Conservation (phyloP, 805 yeast species). For the Scheffersomyces coipomensis region DNA sequence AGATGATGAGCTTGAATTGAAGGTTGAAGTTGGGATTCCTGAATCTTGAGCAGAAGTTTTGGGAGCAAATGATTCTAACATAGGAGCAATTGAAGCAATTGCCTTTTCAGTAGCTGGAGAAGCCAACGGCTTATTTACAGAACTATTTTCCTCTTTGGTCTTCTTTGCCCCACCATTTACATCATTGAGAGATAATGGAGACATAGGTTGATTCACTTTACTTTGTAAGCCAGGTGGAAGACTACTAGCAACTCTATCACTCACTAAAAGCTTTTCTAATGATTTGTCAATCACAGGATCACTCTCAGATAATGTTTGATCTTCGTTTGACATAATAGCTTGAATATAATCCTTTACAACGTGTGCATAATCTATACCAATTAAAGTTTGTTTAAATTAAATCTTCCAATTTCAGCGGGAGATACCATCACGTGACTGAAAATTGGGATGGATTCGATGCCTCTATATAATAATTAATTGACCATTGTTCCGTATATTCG, state of each 20-base stretch:
- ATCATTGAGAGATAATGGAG: slow-evolving; percentile 28
- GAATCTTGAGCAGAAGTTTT: slow-evolving; percentile 47
- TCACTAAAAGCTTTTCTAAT: background rate
- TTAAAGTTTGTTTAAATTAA: too few species aligned
- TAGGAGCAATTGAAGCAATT: slow-evolving; percentile 78
- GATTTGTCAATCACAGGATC: background rate
- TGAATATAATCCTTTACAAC: too few species aligned
- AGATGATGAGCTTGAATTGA: slow-evolving; percentile 12
- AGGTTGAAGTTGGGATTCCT: slow-evolving; percentile 3
- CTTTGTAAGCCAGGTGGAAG: background rate
- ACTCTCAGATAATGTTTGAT: slow-evolving; percentile 1
- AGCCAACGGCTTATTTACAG: background rate
- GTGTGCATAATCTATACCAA: too few species aligned
- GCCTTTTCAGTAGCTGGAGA: slow-evolving; percentile 50
- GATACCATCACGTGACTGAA: too few species aligned
- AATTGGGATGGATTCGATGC: too few species aligned
- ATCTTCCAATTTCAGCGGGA: too few species aligned
- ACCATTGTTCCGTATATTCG: too few species aligned
- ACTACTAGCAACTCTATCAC: slow-evolving; percentile 1
- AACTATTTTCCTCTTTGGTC: background rate
- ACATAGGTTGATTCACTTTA: slow-evolving; percentile 29
- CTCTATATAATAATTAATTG: too few species aligned
- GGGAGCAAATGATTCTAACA: slow-evolving; percentile 70
- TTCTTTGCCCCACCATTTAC: slow-evolving; percentile 2
- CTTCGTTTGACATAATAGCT: slow-evolving; percentile 2